Percentiles rank a stretch among this genome's conserved stretches.
Conservation (phyloP, 805 yeast genomes). For the Teunomyces gatunensis region DNA sequence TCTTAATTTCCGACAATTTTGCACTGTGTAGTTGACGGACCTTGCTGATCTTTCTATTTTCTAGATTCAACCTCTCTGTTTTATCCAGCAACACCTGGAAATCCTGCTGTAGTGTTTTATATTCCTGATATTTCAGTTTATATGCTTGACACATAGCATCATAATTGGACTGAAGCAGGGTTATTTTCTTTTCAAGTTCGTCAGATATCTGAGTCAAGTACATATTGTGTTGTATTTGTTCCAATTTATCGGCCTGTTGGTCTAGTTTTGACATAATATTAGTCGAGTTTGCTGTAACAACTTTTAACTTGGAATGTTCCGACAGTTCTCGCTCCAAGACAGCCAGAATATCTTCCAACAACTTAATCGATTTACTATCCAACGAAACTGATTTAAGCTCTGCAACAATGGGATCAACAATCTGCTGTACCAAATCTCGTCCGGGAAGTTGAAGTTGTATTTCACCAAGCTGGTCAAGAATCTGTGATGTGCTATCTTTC, state of each 20-base stretch:
- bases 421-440: slow-evolving; percentile 13
- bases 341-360: slow-evolving; percentile 14
- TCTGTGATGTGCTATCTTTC: neutral
- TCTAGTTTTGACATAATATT: neutral
- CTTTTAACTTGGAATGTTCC: slow-evolving; percentile 3
- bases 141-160: slow-evolving; percentile 18
- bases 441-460: slow-evolving; percentile 8
- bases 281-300: neutral
- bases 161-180: slow-evolving; percentile 11
- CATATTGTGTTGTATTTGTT: neutral
- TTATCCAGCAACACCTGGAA: slow-evolving; percentile 18
- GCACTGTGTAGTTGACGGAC: slow-evolving; percentile 23
- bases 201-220: neutral
- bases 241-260: neutral
- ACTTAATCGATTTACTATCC: slow-evolving; percentile 15
- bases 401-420: slow-evolving; percentile 25
- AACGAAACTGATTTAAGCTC: slow-evolving; percentile 25
- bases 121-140: slow-evolving; percentile 22
- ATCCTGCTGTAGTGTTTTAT: slow-evolving; percentile 18
- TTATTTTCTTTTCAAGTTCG: slow-evolving; percentile 3
- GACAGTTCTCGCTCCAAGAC: slow-evolving; percentile 1
- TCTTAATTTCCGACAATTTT: slow-evolving; percentile 15
- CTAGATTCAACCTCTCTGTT: slow-evolving; percentile 9
- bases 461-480: neutral
- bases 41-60: slow-evolving; percentile 11